Evolutionary conservation across 1,139 yeast species (phyloP).

Genomic region (Taphrina deformans): DNA sequence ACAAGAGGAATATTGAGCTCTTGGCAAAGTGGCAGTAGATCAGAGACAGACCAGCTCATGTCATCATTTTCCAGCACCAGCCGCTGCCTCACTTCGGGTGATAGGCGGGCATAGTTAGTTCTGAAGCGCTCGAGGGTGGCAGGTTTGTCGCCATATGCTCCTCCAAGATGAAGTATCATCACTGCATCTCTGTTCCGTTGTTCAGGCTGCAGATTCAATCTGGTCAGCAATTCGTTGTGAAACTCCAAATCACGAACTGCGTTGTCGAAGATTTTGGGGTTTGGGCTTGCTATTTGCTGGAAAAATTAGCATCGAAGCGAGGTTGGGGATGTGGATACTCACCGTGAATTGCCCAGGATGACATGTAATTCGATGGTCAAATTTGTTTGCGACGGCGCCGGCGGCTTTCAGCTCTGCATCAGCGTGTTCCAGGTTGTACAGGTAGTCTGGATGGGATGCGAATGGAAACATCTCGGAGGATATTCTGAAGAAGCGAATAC

Average conservation of each 20-base stretch:
- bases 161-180: constrained; percentile 36
- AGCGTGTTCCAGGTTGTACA: constrained; percentile 36
- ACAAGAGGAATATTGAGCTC: constrained; percentile 35
- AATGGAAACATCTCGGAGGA: constrained; percentile 36
- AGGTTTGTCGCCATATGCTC: constrained; percentile 34
- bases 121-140: constrained; percentile 35
- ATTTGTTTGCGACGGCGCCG: constrained; percentile 33
- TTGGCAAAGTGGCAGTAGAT: constrained; percentile 35
- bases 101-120: constrained; percentile 34
- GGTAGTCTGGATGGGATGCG: constrained; percentile 34
- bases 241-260: constrained; percentile 35
- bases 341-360: constrained; percentile 36
- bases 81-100: constrained; percentile 28
- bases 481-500: constrained; percentile 35
- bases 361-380: constrained; percentile 34
- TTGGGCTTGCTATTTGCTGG: constrained; percentile 34
- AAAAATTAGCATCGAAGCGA: background rate
- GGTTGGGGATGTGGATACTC: background rate
- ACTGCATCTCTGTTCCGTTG: constrained; percentile 35
- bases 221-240: constrained; percentile 33
- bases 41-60: constrained; percentile 35
- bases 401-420: constrained; percentile 33
- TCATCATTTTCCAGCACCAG: constrained; percentile 36
- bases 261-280: constrained; percentile 27
- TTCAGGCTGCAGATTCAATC: constrained; percentile 30